These are phyloP conservation scores for Glonium stellatum DNA, from an alignment of 495 filamentous ascomycete species.

Conservation along the genomic window DNA sequence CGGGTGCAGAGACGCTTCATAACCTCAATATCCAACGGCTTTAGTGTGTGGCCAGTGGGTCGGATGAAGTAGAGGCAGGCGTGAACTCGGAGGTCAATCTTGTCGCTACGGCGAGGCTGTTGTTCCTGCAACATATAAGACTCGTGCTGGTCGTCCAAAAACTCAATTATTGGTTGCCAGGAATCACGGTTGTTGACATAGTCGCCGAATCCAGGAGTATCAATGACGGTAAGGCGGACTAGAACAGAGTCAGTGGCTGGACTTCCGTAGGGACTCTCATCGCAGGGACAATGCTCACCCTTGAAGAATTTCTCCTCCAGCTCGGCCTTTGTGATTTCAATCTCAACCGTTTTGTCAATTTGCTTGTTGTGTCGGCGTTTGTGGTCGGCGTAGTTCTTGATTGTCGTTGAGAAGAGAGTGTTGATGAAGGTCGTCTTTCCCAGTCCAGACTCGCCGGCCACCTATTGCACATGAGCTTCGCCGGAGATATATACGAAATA, in stretches of 20 bases:
- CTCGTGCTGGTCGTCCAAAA: conserved; percentile 98
- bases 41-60: conserved; percentile 94
- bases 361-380: conserved; percentile 98
- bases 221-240: conserved; percentile 98
- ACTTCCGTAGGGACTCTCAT: neutral
- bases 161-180: conserved; percentile 99
- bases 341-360: conserved; percentile 98
- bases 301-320: conserved; percentile 99
- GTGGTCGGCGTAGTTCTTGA: conserved; percentile 99
- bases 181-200: conserved; percentile 99
- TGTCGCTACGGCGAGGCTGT: conserved; percentile 92
- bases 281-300: conserved; percentile 48
- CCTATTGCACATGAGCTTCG: conserved; percentile 44
- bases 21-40: conserved; percentile 98
- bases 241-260: conserved; percentile 20
- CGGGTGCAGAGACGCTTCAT: conserved; percentile 98
- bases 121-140: conserved; percentile 99
- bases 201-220: conserved; percentile 97
- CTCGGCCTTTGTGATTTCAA: conserved; percentile 99
- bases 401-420: conserved; percentile 98
- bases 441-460: conserved; percentile 96
- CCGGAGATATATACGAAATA: neutral
- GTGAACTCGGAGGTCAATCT: conserved; percentile 98
- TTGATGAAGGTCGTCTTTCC: conserved; percentile 99
- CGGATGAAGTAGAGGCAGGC: conserved; percentile 98